phyloP scores from a whole-genome alignment of 208 protist genomes.

The Trypanosoma scelopori region DNA sequence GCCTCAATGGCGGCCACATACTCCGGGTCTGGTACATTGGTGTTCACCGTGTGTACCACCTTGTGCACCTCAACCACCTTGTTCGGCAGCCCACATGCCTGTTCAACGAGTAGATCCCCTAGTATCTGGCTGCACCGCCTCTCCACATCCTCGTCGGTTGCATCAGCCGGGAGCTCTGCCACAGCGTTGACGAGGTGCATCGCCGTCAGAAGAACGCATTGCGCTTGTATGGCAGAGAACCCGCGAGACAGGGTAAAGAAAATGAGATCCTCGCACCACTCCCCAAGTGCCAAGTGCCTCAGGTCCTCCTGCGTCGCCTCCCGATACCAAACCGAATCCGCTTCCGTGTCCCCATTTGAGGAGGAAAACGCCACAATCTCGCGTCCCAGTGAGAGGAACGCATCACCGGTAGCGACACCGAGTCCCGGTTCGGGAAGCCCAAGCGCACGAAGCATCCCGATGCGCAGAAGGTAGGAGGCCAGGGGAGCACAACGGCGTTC shows the following conservation, averaged over 20 bases:
- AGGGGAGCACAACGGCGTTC: neutral
- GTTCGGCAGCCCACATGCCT: conserved; percentile 44
- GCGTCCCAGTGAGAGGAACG: conserved; percentile 5
- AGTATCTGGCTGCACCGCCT: conserved; percentile 29
- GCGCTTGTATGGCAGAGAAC: conserved; percentile 60
- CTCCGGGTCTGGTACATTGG: conserved; percentile 50
- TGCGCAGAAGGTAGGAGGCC: conserved; percentile 30
- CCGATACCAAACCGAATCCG: conserved; percentile 26
- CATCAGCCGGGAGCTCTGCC: conserved; percentile 7
- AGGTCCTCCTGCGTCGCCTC: conserved; percentile 40
- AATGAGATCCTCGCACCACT: conserved; percentile 78
- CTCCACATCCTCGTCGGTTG: conserved; percentile 34
- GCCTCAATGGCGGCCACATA: conserved; percentile 44
- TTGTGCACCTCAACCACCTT: conserved; percentile 34
- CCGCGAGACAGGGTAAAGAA: conserved; percentile 37
- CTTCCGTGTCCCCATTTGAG: neutral
- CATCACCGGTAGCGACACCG: conserved; percentile 1
- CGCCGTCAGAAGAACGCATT: conserved; percentile 62
- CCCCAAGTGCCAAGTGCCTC: conserved; percentile 45
- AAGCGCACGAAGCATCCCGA: conserved; percentile 40
- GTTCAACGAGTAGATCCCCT: conserved; percentile 43
- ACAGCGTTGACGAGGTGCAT: conserved; percentile 52
- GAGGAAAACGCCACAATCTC: conserved; percentile 1
- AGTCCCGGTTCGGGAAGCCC: conserved; percentile 28
- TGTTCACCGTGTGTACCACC: conserved; percentile 25